Percentiles rank a stretch among this genome's conserved stretches.
Conservation (phyloP, 345 rosid genomes). For the Camelina neglecta region DNA sequence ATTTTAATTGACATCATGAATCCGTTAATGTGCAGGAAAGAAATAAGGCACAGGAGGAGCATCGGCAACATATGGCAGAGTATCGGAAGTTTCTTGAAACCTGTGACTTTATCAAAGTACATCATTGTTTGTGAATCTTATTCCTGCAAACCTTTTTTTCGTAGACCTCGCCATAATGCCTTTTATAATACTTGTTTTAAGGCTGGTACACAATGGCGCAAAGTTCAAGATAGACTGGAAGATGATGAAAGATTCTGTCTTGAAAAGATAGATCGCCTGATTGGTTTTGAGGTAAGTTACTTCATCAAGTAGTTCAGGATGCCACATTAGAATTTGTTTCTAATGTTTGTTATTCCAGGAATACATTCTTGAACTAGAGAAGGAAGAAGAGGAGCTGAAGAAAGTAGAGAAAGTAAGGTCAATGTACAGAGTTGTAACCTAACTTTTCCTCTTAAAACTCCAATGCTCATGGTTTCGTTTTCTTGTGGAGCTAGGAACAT, state of each 20-base stretch:
- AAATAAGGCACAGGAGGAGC: slow-evolving; percentile 87
- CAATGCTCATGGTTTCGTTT: slow-evolving; percentile 30
- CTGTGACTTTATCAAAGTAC: slow-evolving; percentile 95
- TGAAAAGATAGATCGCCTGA: slow-evolving; percentile 88
- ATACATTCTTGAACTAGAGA: slow-evolving; percentile 83
- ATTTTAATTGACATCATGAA: slow-evolving; percentile 8
- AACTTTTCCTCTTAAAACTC: slow-evolving; percentile 14
- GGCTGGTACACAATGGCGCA: slow-evolving; percentile 93
- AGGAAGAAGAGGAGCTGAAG: slow-evolving; percentile 89
- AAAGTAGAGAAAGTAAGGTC: slow-evolving; percentile 79
- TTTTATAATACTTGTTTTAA: slow-evolving; percentile 44
- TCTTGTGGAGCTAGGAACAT: slow-evolving; percentile 67
- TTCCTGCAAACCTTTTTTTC: slow-evolving; percentile 29
- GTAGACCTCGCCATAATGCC: slow-evolving; percentile 29
- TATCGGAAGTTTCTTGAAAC: slow-evolving; percentile 77
- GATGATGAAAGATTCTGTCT: slow-evolving; percentile 94
- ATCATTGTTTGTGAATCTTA: slow-evolving; percentile 13
- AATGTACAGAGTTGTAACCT: slow-evolving; percentile 21
- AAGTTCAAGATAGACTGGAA: slow-evolving; percentile 86
- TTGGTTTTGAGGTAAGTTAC: slow-evolving; percentile 67
- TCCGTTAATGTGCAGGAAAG: slow-evolving; percentile 66
- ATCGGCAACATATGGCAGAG: slow-evolving; percentile 62
- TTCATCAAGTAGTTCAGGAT: slow-evolving; percentile 14
- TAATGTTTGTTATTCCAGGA: slow-evolving; percentile 61
- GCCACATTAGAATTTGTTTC: slow-evolving; percentile 19